Evolutionary conservation across 2,329 filamentous ascomycete genomes (phyloP), one percentile per base, ranked within the genome.

Genomic region (Neofusicoccum parvum): DNA sequence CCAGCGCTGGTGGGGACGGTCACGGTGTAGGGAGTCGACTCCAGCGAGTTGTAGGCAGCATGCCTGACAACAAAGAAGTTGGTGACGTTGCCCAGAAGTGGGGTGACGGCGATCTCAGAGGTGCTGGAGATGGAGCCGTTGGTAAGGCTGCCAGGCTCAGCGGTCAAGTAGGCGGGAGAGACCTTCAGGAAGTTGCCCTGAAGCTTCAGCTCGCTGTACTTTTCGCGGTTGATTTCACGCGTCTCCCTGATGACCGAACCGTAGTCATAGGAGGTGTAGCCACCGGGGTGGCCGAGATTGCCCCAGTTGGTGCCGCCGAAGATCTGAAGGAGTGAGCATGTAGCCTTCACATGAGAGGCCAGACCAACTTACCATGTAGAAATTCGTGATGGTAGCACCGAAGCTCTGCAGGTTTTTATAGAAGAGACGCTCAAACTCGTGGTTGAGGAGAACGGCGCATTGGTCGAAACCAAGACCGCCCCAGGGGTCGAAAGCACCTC

Each of bases 291-390:
- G 0, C 91, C 90, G 4, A 92, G 76, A 68, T 77, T 94, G 0
- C 91, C 91, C 92, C 91, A 94, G 73, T 94, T 95, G 0, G 91
- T 94, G 5, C 91, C 92, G 14, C 92, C 92, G 69, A 85, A 91
- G 0, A 85, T 88, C 85, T 86, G 15, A 1, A 39, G 67, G 23
- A 48, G 48, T 54, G n/a, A 68, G 39, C 0, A 60, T 32, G 9
- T 2, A 4, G 9, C 15, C 14, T 6, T 41, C 5, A 23, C 17
- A 50, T 7, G 7, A n/a, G 11, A 17, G 15, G 48, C 32, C 0
- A 12, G 10, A 12, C 17, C 32, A 12, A 53, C 75, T 69, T 72
- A 88, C 87, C 91, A 94, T 94, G 74, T 93, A 94, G 1, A 92
- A 72, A 69, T 88, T 93, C 65, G 92, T 80, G 7, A 94, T 86